These are phyloP conservation scores for Groenewaldozyma auringiensis DNA, from an alignment of 1,139 yeast species.

Conservation along the genomic window DNA sequence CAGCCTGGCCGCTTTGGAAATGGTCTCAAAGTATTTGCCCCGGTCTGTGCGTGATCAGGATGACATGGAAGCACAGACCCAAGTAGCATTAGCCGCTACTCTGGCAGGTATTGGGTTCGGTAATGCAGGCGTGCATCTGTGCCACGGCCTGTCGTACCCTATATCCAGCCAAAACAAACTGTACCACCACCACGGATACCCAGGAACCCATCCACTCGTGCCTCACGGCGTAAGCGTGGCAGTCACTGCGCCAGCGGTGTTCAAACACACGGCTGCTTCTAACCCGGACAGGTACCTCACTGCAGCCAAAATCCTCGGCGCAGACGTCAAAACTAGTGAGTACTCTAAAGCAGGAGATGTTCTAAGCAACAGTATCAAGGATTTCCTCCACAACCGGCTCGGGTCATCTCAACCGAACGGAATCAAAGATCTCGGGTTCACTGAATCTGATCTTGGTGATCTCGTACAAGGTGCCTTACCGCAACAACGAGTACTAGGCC, in stretches of 20 bases:
- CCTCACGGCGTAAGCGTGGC: constrained; percentile 39
- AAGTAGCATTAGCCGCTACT: constrained; percentile 36
- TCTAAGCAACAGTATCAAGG: constrained; percentile 30
- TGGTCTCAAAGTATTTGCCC: constrained; percentile 35
- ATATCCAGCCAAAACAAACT: constrained; percentile 34
- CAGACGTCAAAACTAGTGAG: constrained; percentile 32
- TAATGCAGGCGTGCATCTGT: constrained; percentile 37
- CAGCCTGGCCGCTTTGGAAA: constrained; percentile 33
- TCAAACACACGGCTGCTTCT: constrained; percentile 35
- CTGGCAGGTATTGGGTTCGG: constrained; percentile 39
- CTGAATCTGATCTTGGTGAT: constrained; percentile 27
- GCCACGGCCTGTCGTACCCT: constrained; percentile 37
- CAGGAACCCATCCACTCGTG: constrained; percentile 32
- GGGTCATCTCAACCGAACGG: constrained; percentile 34
- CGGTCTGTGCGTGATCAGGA: constrained; percentile 33
- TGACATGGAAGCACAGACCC: constrained; percentile 34
- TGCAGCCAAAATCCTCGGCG: constrained; percentile 35
- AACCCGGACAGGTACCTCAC: constrained; percentile 36
- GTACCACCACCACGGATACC: constrained; percentile 35
- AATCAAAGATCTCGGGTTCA: constrained; percentile 31
- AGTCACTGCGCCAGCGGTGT: constrained; percentile 37
- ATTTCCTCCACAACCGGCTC: constrained; percentile 30
- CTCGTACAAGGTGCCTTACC: constrained; percentile 37
- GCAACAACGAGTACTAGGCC: constrained; percentile 33
- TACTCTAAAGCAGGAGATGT: constrained; percentile 36